phyloP scores from a whole-genome alignment of 2,329 filamentous ascomycete species.

The Ophiostoma fasciatum region DNA sequence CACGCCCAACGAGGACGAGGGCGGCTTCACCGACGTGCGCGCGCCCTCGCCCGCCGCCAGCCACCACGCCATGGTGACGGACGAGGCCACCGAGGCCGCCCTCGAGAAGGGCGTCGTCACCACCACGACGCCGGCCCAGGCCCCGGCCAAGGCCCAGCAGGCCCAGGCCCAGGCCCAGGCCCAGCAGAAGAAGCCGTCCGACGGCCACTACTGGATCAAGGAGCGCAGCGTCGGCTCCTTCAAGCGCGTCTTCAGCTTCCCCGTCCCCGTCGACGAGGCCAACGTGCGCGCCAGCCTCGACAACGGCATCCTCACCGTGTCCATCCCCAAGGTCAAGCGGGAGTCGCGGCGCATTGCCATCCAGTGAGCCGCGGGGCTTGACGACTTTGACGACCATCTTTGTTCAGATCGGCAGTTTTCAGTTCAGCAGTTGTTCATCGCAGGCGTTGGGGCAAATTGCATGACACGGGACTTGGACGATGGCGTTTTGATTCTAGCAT shows the following conservation, averaged over 20 bases:
- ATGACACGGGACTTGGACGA: too few species aligned
- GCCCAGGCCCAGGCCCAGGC: conserved; percentile 11
- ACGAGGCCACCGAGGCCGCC: conserved; percentile 18
- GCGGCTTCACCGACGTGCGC: conserved; percentile 13
- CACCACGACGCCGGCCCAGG: conserved; percentile 6
- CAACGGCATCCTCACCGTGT: conserved; percentile 49
- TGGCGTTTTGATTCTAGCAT: too few species aligned
- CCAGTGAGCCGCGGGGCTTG: too few species aligned
- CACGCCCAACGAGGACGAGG: too few species aligned
- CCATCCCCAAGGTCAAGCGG: conserved; percentile 51
- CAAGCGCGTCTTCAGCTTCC: conserved; percentile 54
- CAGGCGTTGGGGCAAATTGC: too few species aligned
- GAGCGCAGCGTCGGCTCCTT: conserved; percentile 55
- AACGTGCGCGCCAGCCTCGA: conserved; percentile 46
- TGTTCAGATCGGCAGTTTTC: too few species aligned
- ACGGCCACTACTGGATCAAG: conserved; percentile 46
- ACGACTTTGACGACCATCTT: too few species aligned
- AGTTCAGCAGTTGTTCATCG: too few species aligned
- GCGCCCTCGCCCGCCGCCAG: conserved; percentile 19
- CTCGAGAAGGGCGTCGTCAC: conserved; percentile 15
- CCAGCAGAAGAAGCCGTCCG: too few species aligned
- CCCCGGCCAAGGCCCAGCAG: conserved; percentile 2
- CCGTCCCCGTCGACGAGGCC: conserved; percentile 46
- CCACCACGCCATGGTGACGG: conserved; percentile 23
- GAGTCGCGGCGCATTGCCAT: conserved; percentile 40